Percentiles rank a stretch among this genome's conserved stretches.
Evolutionary conservation across 202 grass and related monocot species (phyloP).

Genomic region (Miscanthus sacchariflorus): DNA sequence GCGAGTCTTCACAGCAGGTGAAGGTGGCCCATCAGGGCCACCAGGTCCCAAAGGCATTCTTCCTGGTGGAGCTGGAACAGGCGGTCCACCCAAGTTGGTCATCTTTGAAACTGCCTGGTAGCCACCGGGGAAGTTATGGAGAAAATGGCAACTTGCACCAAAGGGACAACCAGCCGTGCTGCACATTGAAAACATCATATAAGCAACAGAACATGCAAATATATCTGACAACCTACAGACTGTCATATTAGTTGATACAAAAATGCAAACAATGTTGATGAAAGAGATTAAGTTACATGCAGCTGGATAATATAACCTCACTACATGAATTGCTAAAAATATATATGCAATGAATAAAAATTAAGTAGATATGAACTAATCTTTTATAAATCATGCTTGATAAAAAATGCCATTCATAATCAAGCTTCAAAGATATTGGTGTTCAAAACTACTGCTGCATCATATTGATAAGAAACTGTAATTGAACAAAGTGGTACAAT

Average conservation of each 20-base stretch:
- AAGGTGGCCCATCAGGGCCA: constrained; percentile 45
- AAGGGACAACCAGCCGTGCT: constrained; percentile 88
- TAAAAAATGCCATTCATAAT: constrained; percentile 1
- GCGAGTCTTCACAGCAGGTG: constrained; percentile 64
- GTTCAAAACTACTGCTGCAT: neutral
- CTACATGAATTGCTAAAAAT: neutral
- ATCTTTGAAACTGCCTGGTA: constrained; percentile 79
- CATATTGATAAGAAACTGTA: constrained; percentile 24
- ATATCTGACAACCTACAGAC: neutral
- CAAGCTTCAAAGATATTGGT: constrained; percentile 3
- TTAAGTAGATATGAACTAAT: neutral
- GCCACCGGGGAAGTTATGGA: constrained; percentile 86
- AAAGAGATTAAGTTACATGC: neutral
- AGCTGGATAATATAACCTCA: constrained; percentile 16
- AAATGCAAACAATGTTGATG: constrained; percentile 28
- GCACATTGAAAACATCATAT: constrained; percentile 47
- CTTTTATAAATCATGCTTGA: neutral
- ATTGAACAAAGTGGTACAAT: neutral
- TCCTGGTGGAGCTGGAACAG: constrained; percentile 59
- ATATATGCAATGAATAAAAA: constrained; percentile 1
- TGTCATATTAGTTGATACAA: neutral
- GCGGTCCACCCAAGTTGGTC: constrained; percentile 63
- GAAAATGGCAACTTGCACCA: constrained; percentile 84
- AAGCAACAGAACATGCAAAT: constrained; percentile 21
- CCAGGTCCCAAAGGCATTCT: constrained; percentile 59